phyloP scores from a whole-genome alignment of 2,329 filamentous ascomycete species.

The Aureobasidium subglaciale region DNA sequence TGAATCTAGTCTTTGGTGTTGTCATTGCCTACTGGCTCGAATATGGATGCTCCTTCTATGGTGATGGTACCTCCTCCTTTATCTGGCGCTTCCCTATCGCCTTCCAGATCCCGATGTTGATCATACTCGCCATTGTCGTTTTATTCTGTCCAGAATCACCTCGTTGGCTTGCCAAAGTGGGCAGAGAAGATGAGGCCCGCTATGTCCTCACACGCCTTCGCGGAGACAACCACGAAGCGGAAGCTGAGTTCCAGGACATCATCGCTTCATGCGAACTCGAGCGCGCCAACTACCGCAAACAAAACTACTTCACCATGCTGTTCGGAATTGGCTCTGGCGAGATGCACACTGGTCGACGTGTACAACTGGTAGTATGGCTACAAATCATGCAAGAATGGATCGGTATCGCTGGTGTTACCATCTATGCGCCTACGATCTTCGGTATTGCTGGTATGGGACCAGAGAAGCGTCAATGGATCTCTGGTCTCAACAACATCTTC shows the following conservation, averaged over 20 bases:
- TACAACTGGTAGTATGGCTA: constrained; percentile 27
- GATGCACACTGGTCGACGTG: constrained; percentile 43
- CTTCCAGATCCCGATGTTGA: constrained; percentile 61
- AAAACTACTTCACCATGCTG: constrained; percentile 30
- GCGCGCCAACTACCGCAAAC: constrained; percentile 26
- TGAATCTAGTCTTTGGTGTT: constrained; percentile 37
- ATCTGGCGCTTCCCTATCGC: constrained; percentile 60
- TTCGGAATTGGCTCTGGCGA: constrained; percentile 31
- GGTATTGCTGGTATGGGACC: constrained; percentile 33
- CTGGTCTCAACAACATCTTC: constrained; percentile 41
- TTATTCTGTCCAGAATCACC: constrained; percentile 66
- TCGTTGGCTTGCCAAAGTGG: constrained; percentile 59
- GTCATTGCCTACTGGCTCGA: background rate
- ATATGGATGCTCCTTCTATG: constrained; percentile 7
- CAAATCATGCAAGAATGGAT: constrained; percentile 21
- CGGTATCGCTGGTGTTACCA: constrained; percentile 44
- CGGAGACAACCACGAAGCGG: constrained; percentile 36
- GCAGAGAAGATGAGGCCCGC: constrained; percentile 58
- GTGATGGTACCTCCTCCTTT: constrained; percentile 28
- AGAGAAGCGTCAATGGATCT: constrained; percentile 19
- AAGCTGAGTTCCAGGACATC: constrained; percentile 24
- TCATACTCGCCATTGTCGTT: constrained; percentile 48
- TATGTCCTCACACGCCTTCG: constrained; percentile 57
- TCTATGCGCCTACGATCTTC: constrained; percentile 41
- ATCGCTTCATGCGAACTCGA: constrained; percentile 27